Evolutionary conservation across 768 basidiomycete genomes (phyloP), one percentile per base, ranked within the genome.

Genomic region (Lactarius vividus): DNA sequence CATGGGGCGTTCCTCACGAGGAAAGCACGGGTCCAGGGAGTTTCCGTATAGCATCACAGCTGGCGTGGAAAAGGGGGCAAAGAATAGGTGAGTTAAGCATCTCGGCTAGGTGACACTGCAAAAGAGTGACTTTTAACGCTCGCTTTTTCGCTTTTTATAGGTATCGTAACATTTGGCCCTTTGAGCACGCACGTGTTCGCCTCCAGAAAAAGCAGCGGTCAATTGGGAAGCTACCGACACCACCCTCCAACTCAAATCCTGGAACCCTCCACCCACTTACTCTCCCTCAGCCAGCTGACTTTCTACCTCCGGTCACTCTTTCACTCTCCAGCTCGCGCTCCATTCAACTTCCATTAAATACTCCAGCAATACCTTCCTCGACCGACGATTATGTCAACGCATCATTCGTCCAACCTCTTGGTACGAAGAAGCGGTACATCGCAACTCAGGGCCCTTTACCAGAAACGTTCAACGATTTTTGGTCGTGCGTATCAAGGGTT

Each of bases 101-200:
- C 58, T 26, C 29, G 61, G 40, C 56, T 35, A 28, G 20, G 26
- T 31, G 42, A 53, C 35, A 18, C 23, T 13, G 15, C 57, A 53
- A 52, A n/a, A 29, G 46, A 53, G 28, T 61, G 42, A 62, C 35
- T 46, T 40, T 37, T 58, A 54, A 44, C 54, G 37, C 35, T 65
- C 42, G 49, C 23, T 7, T 40, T 53, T 56, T 66, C 46, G 16
- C 23, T 23, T 52, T 13, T 52, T 9, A 20, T 68, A 94, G 94
- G 68, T 98, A 97, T 78, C 88, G 90, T 65, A 91, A 98, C 74
- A 97, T 98, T 64, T 98, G 95, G 93, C 96, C 96, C 0, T 98
- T 95, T 69, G 95, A 96, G 73, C 94, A 96, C 72, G 90, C 96
- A 26, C 88, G 96, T 44, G 95, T 98, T 4, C 83, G 88, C 56